Conservation (phyloP, 352 stramenopile genomes). For the Pythium monospermum region DNA sequence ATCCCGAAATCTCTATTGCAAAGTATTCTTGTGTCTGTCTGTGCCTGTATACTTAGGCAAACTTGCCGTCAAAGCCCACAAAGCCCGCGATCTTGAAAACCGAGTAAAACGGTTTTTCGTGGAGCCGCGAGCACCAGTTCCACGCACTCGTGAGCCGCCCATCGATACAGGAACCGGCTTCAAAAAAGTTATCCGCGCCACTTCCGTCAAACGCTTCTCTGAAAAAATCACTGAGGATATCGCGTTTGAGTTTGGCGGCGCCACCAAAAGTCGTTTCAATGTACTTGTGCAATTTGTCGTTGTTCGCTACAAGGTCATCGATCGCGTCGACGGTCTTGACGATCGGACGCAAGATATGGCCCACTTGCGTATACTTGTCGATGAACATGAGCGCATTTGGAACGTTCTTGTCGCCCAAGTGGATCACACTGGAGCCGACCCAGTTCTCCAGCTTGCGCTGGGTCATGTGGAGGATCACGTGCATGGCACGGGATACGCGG, state of each 20-base stretch:
- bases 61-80: constrained; percentile 96
- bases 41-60: constrained; percentile 48
- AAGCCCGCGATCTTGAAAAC: constrained; percentile 97
- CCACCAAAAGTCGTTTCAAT: constrained; percentile 83
- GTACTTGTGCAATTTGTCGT: constrained; percentile 51
- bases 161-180: constrained; percentile 95
- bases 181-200: constrained; percentile 94
- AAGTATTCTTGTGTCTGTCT: constrained; percentile 7
- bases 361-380: constrained; percentile 97
- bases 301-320: constrained; percentile 46
- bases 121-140: constrained; percentile 96
- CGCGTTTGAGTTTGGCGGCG: constrained; percentile 72
- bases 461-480: constrained; percentile 87
- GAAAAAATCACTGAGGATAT: constrained; percentile 96
- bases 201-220: constrained; percentile 94
- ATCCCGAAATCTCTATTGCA: neutral
- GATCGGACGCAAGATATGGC: constrained; percentile 84
- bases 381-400: constrained; percentile 98
- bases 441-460: constrained; percentile 75
- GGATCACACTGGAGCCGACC: constrained; percentile 94
- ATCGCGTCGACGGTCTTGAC: constrained; percentile 83
- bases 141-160: constrained; percentile 94
- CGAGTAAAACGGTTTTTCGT: constrained; percentile 92
- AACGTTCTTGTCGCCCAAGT: constrained; percentile 97
- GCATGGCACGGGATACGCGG: constrained; percentile 93